A percentile compares a stretch with the other conserved stretches of the same genome.
Evolutionary conservation across 1,284 basidiomycete species (phyloP).

Genomic region (Vanrija sp.): DNA sequence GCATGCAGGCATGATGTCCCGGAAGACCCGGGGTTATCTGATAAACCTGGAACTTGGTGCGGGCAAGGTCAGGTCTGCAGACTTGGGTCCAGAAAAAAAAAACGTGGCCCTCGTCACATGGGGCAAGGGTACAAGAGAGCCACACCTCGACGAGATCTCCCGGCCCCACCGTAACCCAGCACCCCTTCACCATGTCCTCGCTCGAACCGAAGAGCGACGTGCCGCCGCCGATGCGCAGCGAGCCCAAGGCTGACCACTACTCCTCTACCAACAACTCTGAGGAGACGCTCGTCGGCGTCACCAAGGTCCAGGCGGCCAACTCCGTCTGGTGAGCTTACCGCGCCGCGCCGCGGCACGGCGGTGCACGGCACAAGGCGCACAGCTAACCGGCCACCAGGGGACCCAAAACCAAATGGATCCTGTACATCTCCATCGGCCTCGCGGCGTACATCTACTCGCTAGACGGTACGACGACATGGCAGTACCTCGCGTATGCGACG

Average conservation of each 20-base stretch:
- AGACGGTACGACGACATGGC: slow-evolving; percentile 63
- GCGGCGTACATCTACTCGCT: slow-evolving; percentile 73
- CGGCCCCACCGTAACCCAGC: too few relatives aligned
- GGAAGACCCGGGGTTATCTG: too few relatives aligned
- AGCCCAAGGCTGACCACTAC: slow-evolving; percentile 11
- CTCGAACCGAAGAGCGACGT: too few relatives aligned
- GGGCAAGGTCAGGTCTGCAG: too few relatives aligned
- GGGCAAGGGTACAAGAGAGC: not conserved
- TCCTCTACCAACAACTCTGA: too few relatives aligned
- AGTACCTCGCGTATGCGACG: slow-evolving; percentile 62
- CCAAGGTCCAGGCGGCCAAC: slow-evolving; percentile 42
- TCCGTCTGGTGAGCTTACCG: slow-evolving; percentile 31
- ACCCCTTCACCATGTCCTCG: too few relatives aligned
- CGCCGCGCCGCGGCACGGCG: not conserved
- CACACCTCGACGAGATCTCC: too few relatives aligned
- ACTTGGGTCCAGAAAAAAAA: not conserved
- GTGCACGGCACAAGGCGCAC: not conserved
- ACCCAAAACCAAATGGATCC: slow-evolving; percentile 55
- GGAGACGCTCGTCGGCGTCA: slow-evolving; percentile 23
- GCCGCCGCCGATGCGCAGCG: not conserved
- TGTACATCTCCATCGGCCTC: slow-evolving; percentile 64
- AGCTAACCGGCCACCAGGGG: slow-evolving; percentile 21
- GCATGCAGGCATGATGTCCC: too few relatives aligned
- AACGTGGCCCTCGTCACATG: too few relatives aligned
- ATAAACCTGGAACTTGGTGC: too few relatives aligned